Evolutionary conservation across 2,329 filamentous ascomycete genomes (phyloP).

Genomic region (Chaetomiaceae sp.): DNA sequence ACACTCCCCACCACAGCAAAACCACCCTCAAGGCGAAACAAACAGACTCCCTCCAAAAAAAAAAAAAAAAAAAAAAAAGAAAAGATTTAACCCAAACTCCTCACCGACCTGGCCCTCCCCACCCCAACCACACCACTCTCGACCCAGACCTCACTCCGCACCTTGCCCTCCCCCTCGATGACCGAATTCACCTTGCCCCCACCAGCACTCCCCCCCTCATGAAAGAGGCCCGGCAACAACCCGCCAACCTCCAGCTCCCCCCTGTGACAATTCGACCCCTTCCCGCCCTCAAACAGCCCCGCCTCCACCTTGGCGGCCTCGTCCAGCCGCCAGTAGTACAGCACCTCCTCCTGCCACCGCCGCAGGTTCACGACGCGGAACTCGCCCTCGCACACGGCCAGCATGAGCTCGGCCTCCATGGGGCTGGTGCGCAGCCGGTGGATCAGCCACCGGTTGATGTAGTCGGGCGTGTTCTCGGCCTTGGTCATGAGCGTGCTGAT

Average conservation of each 20-base stretch:
- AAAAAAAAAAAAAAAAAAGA: no score
- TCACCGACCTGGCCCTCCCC: slow-evolving; percentile 1
- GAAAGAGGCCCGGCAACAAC: no score
- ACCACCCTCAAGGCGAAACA: no score
- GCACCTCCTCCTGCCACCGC: slow-evolving; percentile 41
- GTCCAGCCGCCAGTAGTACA: slow-evolving; percentile 40
- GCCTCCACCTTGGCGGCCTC: slow-evolving; percentile 27
- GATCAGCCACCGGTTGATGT: slow-evolving; percentile 50
- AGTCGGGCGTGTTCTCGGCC: slow-evolving; percentile 40
- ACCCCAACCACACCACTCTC: neutral
- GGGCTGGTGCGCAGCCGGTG: slow-evolving; percentile 46
- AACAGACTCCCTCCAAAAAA: no score
- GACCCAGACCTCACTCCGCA: slow-evolving; percentile 10
- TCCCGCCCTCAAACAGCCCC: neutral
- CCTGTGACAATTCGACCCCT: no score
- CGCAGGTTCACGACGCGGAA: slow-evolving; percentile 33
- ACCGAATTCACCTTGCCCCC: slow-evolving; percentile 12
- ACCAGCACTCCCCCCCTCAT: neutral
- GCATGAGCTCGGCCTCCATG: slow-evolving; percentile 42
- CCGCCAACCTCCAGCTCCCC: no score
- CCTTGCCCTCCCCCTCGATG: slow-evolving; percentile 7
- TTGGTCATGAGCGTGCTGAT: slow-evolving; percentile 43
- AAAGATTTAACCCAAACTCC: neutral
- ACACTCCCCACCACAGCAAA: no score
- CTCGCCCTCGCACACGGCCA: slow-evolving; percentile 33